phyloP scores from a whole-genome alignment of 1,284 basidiomycete species.

The Ceratobasidium sp. region DNA sequence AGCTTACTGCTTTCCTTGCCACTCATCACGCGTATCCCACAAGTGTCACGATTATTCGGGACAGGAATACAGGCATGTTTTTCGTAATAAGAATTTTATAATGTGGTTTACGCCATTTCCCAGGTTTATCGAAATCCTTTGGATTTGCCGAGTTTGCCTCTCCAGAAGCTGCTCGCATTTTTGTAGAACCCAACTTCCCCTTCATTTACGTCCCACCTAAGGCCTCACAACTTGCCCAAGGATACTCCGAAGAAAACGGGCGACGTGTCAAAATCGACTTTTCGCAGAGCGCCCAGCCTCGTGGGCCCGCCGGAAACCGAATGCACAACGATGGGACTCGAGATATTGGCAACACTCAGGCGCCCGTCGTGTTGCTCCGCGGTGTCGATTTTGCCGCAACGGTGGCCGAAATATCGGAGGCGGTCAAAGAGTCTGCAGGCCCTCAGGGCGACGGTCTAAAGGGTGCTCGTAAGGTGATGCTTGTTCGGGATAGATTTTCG shows the following conservation, averaged over 20 bases:
- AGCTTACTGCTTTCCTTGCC: constrained; percentile 84
- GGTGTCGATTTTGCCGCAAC: constrained; percentile 89
- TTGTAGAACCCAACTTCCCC: constrained; percentile 87
- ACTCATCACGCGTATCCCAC: constrained; percentile 79
- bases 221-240: constrained; percentile 75
- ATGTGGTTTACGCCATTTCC: constrained; percentile 67
- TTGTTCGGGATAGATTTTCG: constrained; percentile 87
- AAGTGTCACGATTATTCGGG: constrained; percentile 92
- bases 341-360: constrained; percentile 87
- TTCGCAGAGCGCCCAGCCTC: constrained; percentile 72
- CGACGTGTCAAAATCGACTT: constrained; percentile 92
- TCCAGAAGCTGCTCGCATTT: constrained; percentile 84
- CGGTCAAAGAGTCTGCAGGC: constrained; percentile 77
- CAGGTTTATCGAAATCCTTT: constrained; percentile 90
- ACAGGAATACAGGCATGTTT: constrained; percentile 91
- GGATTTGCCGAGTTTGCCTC: constrained; percentile 92
- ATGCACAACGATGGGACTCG: constrained; percentile 86
- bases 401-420: constrained; percentile 83
- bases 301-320: constrained; percentile 36
- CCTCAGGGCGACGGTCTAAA: constrained; percentile 76
- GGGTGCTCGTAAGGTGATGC: constrained; percentile 85
- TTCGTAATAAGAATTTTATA: constrained; percentile 66
- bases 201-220: constrained; percentile 87
- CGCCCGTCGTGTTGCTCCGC: constrained; percentile 86
- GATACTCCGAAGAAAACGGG: constrained; percentile 74